Evolutionary conservation across 2,329 filamentous ascomycete species (phyloP), one percentile per base, ranked within the genome.

Genomic region (Scleromitrula shiraiana): DNA sequence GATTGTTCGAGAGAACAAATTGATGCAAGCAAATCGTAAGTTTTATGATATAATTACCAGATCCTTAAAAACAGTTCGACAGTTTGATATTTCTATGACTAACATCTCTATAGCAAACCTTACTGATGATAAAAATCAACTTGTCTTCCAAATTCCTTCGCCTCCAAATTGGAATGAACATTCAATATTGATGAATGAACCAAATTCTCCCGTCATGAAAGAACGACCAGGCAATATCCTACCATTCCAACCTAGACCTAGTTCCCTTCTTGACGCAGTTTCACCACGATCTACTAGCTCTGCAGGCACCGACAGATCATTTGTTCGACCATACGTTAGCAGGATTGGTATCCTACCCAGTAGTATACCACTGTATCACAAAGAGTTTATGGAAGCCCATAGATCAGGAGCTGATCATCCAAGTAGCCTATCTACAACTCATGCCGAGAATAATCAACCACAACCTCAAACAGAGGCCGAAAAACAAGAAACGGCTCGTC

Each of bases 1-100:
- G 69, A 98, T 98, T 65, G 88, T 98, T 22, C 82, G 91, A 45
- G 93, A 98, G 68, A 97, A 97, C 65, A 93, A 96, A 66, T 78
- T 97, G 65, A 97, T 97, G 90, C 86, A 90, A 65, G 83, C 83
- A 47, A 95, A 89, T 65, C 89, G 88, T 94, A 73, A 80, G 87
- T 80, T 17, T 17, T 36, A 36, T 17, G 7, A 36, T 36, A n/a
- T 36, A 17, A n/a, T n/a, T n/a, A n/a, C n/a, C n/a, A n/a, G n/a
- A n/a, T n/a, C n/a, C n/a, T n/a, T n/a, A n/a, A n/a, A n/a, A n/a
- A n/a, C n/a, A n/a, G n/a, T n/a, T n/a, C n/a, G n/a, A n/a, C n/a
- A n/a, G n/a, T 30, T 10, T 8, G 12, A 12, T 8, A 10, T 29
- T 26, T 4, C 3, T 32, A n/a, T 15, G 14, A 41, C 50, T 60